Base-by-base conservation (phyloP, 257 asterid species). In the Solanum megistacrolobum region DNA sequence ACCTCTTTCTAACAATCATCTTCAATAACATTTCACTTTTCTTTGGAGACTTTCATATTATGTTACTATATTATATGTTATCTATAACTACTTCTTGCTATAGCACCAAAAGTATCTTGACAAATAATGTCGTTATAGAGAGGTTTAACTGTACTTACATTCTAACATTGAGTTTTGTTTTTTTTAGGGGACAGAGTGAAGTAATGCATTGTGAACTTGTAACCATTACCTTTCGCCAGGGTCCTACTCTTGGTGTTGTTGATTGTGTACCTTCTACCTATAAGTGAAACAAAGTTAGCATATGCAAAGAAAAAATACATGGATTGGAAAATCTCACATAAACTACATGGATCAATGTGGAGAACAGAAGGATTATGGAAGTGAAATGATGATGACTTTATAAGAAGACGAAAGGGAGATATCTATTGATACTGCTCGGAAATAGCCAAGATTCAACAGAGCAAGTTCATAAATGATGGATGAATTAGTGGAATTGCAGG, bases 221-320 rank as follows among this genome's bases (percentile, higher is more conserved):
- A 39, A 36, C 43, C 36, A 75, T 90, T 92, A 97, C 99, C 98
- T 97, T 97, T 86, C 99, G 93, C 99, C 99, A 97, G 21, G 98
- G 98, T 89, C 99, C 99, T 5, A 97, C 98, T 92, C 92, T 91
- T 87, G 99, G 98, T 38, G 90, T 83, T 32, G 92, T 73, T 5
- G 95, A 96, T 27, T 95, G 94, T 86, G 95, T 91, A 88, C 90
- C 93, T 86, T 94, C 95, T 79, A 92, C 96, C 99, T 97, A 87
- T 84, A 78, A 88, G 87, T 84, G 69, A 81, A 46, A 18, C 32
- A 9, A 29, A 9, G 29, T 81, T 21, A 81, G 29, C 10, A 43
- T 9, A 46, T 9, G 29, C 29, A 4, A 14, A 27, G 66, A 2
- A 13, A 43, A 43, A 81, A 4, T 0, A 43, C n/a, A n/a, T n/a